Percentiles rank a stretch among this genome's conserved stretches.
Conservation (phyloP, 768 basidiomycete species). For the Leccinum pellstonianum region DNA sequence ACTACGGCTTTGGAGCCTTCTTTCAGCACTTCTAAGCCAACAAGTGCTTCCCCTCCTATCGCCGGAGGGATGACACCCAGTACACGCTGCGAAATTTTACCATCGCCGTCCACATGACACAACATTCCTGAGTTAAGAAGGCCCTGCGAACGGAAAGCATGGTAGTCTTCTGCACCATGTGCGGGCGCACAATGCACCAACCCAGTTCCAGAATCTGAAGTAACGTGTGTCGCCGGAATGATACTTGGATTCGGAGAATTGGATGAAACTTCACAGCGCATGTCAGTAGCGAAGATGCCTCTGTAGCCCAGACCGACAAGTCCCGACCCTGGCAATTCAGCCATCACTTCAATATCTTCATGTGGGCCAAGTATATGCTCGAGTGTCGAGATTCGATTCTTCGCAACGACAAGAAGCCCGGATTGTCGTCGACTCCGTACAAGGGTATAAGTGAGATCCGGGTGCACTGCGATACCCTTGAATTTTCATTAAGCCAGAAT, state of each 20-base stretch:
- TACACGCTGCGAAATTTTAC: slow-evolving; percentile 64
- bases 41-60: slow-evolving; percentile 47
- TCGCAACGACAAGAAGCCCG: slow-evolving; percentile 47
- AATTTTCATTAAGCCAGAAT: not conserved
- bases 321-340: slow-evolving; percentile 36
- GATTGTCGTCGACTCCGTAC: slow-evolving; percentile 35
- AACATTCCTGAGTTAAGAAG: slow-evolving; percentile 53
- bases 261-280: not conserved
- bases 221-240: slow-evolving; percentile 75
- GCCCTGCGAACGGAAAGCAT: slow-evolving; percentile 59
- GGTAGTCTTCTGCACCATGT: slow-evolving; percentile 92
- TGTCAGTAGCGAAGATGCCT: slow-evolving; percentile 53
- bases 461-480: slow-evolving; percentile 87
- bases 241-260: slow-evolving; percentile 37
- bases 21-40: slow-evolving; percentile 71
- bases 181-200: slow-evolving; percentile 95
- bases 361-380: slow-evolving; percentile 22
- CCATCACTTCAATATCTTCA: slow-evolving; percentile 20
- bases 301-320: slow-evolving; percentile 62
- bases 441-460: slow-evolving; percentile 65
- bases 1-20: slow-evolving; percentile 70
- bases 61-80: slow-evolving; percentile 43
- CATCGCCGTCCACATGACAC: slow-evolving; percentile 81
- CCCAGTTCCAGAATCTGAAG: slow-evolving; percentile 86
- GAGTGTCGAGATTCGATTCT: slow-evolving; percentile 45